Percentiles rank a stretch among this genome's conserved stretches.
phyloP scores from a whole-genome alignment of 495 filamentous ascomycete species.

The Parathielavia appendiculata region DNA sequence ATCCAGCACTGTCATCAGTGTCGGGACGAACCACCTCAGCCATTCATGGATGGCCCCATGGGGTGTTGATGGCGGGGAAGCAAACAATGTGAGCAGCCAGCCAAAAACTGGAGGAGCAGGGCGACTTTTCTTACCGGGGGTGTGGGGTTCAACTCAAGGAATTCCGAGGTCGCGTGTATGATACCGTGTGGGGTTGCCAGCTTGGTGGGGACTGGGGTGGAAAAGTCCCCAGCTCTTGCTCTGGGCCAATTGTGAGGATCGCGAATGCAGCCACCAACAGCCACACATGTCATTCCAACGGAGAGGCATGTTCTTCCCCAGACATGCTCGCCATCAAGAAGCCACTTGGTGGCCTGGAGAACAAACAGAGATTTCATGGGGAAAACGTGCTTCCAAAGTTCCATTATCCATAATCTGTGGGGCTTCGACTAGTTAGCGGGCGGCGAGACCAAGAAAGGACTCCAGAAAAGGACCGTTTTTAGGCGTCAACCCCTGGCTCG shows the following conservation, averaged over 20 bases:
- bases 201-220: too few relatives aligned
- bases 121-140: too few relatives aligned
- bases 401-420: conserved; percentile 1
- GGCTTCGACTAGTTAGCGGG: not conserved
- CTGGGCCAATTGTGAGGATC: not conserved
- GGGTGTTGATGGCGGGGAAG: too few relatives aligned
- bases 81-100: too few relatives aligned
- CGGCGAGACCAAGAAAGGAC: not conserved
- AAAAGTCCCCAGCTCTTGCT: not conserved
- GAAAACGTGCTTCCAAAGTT: conserved; percentile 1
- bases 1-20: too few relatives aligned
- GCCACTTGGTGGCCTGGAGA: not conserved
- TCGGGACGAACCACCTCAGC: too few relatives aligned
- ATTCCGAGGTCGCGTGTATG: too few relatives aligned
- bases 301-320: not conserved
- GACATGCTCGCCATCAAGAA: not conserved
- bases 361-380: not conserved
- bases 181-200: too few relatives aligned
- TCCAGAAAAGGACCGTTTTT: conserved; percentile 34
- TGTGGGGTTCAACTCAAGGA: too few relatives aligned
- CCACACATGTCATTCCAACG: conserved; percentile 4
- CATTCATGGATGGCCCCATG: too few relatives aligned
- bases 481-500: conserved; percentile 17
- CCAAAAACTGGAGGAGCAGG: too few relatives aligned
- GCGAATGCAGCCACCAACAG: not conserved